These are phyloP conservation scores for Aspergillus flavus DNA, from an alignment of 2,329 filamentous ascomycete species.

Conservation along the genomic window DNA sequence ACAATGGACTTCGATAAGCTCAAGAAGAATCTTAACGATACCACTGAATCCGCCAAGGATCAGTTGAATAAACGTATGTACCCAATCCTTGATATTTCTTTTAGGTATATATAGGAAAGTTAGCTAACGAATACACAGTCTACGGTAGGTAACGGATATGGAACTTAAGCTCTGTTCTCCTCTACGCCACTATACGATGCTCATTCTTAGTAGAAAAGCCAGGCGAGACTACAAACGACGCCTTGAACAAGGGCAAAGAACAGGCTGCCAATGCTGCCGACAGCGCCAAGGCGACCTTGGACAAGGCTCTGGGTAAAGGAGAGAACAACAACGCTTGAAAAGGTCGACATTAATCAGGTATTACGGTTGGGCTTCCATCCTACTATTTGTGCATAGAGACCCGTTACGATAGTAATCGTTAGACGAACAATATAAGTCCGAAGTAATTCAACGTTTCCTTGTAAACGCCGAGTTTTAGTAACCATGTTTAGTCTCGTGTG, in stretches of 20 bases:
- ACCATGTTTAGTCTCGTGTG: not conserved
- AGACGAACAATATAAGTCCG: not conserved
- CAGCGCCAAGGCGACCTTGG: conserved; percentile 3
- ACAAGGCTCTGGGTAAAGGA: conserved; percentile 2
- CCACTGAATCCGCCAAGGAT: conserved; percentile 5
- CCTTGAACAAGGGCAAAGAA: conserved; percentile 9
- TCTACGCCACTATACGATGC: not conserved
- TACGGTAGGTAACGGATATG: not conserved
- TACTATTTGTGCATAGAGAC: not conserved
- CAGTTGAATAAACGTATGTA: conserved; percentile 4
- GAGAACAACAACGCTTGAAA: not conserved
- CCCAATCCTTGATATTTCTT: not conserved
- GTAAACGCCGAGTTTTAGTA: not conserved
- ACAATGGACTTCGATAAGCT: not conserved
- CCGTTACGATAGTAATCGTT: not conserved
- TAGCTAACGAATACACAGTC: not conserved
- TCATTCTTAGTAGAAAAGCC: not conserved
- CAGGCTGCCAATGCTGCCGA: conserved; percentile 7
- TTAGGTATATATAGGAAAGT: not conserved
- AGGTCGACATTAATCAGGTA: not conserved
- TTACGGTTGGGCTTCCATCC: not conserved
- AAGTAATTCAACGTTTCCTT: not conserved
- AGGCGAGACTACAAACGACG: not conserved
- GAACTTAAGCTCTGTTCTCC: not conserved
- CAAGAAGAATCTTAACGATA: not conserved